Percentiles rank a stretch among this genome's conserved stretches.
phyloP scores from a whole-genome alignment of 495 filamentous ascomycete genomes.

The Neurospora sp. region DNA sequence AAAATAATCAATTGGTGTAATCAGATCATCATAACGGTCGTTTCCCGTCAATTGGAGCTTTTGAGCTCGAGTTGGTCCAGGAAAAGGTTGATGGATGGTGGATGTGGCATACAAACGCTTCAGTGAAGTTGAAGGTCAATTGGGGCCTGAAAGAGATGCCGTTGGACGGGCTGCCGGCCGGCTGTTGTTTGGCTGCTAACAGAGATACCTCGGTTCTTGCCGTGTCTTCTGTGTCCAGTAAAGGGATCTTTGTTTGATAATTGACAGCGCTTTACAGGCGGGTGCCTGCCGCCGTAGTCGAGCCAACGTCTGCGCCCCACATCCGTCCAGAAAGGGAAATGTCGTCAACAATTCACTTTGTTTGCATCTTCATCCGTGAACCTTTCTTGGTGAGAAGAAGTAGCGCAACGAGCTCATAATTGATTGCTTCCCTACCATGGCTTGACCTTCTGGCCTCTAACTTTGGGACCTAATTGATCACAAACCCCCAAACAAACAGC shows the following conservation, averaged over 20 bases:
- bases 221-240: too few relatives aligned
- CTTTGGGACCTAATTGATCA: not conserved
- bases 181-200: not conserved
- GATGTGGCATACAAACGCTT: not conserved
- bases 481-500: not conserved
- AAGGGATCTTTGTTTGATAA: not conserved
- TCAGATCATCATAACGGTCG: not conserved
- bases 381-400: not conserved
- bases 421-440: not conserved
- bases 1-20: not conserved
- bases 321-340: slow-evolving; percentile 11
- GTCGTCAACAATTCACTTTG: slow-evolving; percentile 19
- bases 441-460: not conserved
- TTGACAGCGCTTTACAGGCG: not conserved
- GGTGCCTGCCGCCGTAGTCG: not conserved
- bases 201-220: not conserved
- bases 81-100: not conserved
- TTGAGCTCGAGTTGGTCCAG: not conserved
- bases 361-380: not conserved
- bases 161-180: not conserved
- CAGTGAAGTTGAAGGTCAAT: not conserved
- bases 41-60: not conserved
- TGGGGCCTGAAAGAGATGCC: not conserved
- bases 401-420: not conserved
- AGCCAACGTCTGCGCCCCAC: not conserved